A percentile compares a stretch with the other conserved stretches of the same genome.
Conservation (phyloP, 2,329 filamentous ascomycete genomes). For the Dichotomopilus funicola region DNA sequence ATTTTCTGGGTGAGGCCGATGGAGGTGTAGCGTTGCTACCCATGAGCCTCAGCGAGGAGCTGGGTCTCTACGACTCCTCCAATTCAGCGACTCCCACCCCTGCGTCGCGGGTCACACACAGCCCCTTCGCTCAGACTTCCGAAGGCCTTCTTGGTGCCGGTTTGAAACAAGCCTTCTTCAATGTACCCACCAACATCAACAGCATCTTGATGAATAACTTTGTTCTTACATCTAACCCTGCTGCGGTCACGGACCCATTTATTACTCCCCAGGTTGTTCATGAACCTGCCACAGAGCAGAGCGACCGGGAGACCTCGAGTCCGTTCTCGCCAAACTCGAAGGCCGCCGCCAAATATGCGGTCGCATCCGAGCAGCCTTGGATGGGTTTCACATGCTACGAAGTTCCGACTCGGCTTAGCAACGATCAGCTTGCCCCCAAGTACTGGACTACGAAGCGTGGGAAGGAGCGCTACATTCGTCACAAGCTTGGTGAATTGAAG, state of each 20-base stretch:
- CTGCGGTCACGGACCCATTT: not conserved
- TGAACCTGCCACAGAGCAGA: not conserved
- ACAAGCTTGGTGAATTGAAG: slow-evolving; percentile 18
- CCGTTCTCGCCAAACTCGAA: slow-evolving; percentile 5
- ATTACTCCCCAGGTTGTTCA: not conserved
- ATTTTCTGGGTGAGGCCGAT: not conserved
- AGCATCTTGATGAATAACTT: not conserved
- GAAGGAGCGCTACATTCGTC: slow-evolving; percentile 19
- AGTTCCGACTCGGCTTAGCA: slow-evolving; percentile 4
- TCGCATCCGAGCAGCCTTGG: slow-evolving; percentile 14
- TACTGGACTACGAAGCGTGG: slow-evolving; percentile 23
- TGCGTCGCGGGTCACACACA: not conserved
- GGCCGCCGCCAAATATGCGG: not conserved
- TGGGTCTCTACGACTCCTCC: slow-evolving; percentile 1
- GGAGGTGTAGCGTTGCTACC: slow-evolving; percentile 12
- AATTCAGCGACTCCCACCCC: slow-evolving; percentile 1
- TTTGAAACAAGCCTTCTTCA: slow-evolving; percentile 5
- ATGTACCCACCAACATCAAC: not conserved
- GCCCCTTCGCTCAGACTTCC: not conserved
- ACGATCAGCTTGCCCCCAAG: slow-evolving; percentile 15
- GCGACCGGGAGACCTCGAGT: not conserved
- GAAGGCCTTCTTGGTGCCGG: slow-evolving; percentile 9
- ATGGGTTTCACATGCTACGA: slow-evolving; percentile 20
- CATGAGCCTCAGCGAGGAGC: slow-evolving; percentile 1
- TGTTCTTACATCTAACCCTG: not conserved